Conservation (phyloP, 495 filamentous ascomycete genomes). For the Penicillium atrosanguineum region DNA sequence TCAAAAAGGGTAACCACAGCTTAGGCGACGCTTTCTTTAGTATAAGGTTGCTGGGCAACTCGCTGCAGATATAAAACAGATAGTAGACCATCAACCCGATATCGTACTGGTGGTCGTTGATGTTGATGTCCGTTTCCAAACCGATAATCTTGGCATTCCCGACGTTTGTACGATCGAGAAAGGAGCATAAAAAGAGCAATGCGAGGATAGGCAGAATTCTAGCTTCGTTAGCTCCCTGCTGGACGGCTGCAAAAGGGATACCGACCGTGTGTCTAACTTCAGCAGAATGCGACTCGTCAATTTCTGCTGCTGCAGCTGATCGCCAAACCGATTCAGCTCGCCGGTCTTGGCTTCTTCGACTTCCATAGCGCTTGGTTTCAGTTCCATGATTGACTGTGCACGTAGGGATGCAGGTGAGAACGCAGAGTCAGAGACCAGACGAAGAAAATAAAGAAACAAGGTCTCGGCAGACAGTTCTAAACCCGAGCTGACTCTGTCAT, state of each 20-base stretch:
- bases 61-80: conserved; percentile 60
- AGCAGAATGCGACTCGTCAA: conserved; percentile 42
- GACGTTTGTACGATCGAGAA: conserved; percentile 58
- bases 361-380: conserved; percentile 11
- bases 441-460: not conserved
- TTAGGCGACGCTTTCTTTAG: conserved; percentile 48
- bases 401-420: not conserved
- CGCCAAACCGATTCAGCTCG: conserved; percentile 14
- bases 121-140: conserved; percentile 50
- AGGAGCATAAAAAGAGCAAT: conserved; percentile 50
- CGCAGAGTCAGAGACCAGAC: not conserved
- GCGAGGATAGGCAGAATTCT: conserved; percentile 64
- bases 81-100: conserved; percentile 57
- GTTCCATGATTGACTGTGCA: conserved; percentile 17
- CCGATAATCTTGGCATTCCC: conserved; percentile 65
- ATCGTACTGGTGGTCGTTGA: conserved; percentile 65
- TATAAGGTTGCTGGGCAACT: conserved; percentile 43
- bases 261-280: conserved; percentile 55
- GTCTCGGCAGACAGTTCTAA: conserved; percentile 14
- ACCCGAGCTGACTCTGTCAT: conserved; percentile 4
- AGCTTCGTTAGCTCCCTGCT: not conserved
- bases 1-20: conserved; percentile 68
- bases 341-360: conserved; percentile 17
- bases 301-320: conserved; percentile 20
- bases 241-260: not conserved